These are phyloP conservation scores for Trichoderma hamatum DNA, from an alignment of 2,329 filamentous ascomycete genomes.

Conservation along the genomic window DNA sequence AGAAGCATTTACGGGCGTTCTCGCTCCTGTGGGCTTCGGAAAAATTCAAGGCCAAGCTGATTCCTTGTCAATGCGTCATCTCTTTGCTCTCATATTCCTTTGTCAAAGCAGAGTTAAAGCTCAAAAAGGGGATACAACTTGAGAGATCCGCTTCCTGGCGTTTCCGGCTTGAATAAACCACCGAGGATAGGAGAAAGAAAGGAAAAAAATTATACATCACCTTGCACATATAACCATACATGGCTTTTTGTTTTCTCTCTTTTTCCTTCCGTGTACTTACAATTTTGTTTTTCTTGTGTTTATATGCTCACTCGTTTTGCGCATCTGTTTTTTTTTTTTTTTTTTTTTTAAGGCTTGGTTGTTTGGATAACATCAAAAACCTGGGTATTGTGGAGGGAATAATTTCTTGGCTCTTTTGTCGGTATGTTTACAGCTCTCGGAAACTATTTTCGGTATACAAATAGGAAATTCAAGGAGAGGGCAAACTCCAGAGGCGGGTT, in stretches of 20 bases:
- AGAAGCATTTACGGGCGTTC: background rate
- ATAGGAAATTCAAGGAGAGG: background rate
- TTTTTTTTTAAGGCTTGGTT: slow-evolving; percentile 10
- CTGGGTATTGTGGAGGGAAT: slow-evolving; percentile 12
- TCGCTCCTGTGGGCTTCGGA: background rate
- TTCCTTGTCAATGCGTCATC: background rate
- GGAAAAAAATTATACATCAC: background rate
- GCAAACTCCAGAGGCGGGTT: background rate
- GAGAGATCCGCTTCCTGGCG: background rate
- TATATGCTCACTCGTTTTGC: slow-evolving; percentile 24
- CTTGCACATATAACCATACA: slow-evolving; percentile 21
- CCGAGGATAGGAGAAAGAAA: background rate
- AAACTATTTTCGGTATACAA: slow-evolving; percentile 14
- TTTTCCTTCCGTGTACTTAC: slow-evolving; percentile 29
- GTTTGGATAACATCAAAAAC: slow-evolving; percentile 22
- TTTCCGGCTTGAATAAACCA: background rate
- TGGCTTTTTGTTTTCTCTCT: background rate
- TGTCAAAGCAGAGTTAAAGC: background rate
- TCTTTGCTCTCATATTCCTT: background rate
- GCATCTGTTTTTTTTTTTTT: slow-evolving; percentile 27
- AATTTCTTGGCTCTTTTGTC: slow-evolving; percentile 9
- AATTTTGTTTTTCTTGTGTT: slow-evolving; percentile 29
- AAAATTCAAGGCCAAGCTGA: background rate
- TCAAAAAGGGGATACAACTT: background rate
- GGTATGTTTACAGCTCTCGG: slow-evolving; percentile 6